Conservation (phyloP, 495 filamentous ascomycete species). For the Hypomontagnella monticulosa region DNA sequence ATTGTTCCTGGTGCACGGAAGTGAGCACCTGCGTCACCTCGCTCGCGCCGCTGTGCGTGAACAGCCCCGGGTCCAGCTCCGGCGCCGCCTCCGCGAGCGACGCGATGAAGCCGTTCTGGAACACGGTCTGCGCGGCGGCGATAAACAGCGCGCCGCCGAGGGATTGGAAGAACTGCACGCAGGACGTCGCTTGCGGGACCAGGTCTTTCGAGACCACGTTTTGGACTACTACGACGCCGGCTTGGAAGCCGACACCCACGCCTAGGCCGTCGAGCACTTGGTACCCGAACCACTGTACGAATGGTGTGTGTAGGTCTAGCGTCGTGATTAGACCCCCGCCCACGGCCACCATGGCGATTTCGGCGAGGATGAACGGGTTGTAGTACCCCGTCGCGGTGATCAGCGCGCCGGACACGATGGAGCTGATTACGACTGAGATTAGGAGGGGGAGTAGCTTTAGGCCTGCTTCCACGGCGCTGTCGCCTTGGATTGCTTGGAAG, state of each 20-base stretch:
- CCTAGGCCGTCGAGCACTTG: constrained; percentile 59
- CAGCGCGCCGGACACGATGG: constrained; percentile 53
- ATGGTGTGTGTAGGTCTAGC: constrained; percentile 54
- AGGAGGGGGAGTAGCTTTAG: constrained; percentile 82
- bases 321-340: constrained; percentile 64
- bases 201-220: constrained; percentile 60
- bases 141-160: constrained; percentile 78
- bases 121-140: constrained; percentile 70
- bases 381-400: constrained; percentile 62
- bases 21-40: constrained; percentile 51
- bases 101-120: constrained; percentile 67
- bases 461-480: constrained; percentile 75
- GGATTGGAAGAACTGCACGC: constrained; percentile 73
- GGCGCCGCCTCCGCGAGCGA: constrained; percentile 43
- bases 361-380: constrained; percentile 58
- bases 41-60: constrained; percentile 58
- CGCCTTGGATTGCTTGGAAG: constrained; percentile 87
- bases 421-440: constrained; percentile 68
- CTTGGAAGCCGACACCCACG: constrained; percentile 57
- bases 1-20: constrained; percentile 39
- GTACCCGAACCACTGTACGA: constrained; percentile 63
- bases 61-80: constrained; percentile 45
- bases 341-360: constrained; percentile 56
- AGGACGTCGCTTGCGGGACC: constrained; percentile 69
- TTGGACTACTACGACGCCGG: constrained; percentile 63